Conservation (phyloP, 768 basidiomycete species). For the Podaxis sp. region DNA sequence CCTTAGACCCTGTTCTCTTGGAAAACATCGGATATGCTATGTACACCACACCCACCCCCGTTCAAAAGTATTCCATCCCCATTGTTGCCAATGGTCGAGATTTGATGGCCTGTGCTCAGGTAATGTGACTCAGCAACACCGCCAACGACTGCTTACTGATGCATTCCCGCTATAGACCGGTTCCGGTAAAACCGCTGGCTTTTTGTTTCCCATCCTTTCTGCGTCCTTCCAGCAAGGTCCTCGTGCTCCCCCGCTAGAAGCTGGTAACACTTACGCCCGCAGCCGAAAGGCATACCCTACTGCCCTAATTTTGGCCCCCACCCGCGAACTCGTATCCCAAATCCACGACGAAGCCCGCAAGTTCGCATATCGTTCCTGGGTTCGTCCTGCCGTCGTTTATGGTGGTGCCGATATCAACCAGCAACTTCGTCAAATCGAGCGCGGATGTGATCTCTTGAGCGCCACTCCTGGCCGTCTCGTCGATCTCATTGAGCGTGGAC, state of each 20-base stretch:
- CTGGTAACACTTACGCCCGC: constrained; percentile 54
- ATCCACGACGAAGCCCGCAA: constrained; percentile 99
- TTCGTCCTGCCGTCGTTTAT: constrained; percentile 97
- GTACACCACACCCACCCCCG: constrained; percentile 95
- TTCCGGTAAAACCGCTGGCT: constrained; percentile 98
- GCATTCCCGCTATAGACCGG: constrained; percentile 68
- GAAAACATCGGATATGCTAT: constrained; percentile 93
- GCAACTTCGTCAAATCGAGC: constrained; percentile 92
- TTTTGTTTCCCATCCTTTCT: constrained; percentile 98
- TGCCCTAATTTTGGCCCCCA: constrained; percentile 96
- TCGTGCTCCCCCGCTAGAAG: constrained; percentile 58
- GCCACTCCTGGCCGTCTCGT: constrained; percentile 98
- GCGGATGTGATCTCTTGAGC: constrained; percentile 94
- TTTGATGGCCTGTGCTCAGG: constrained; percentile 95
- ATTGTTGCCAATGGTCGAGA: constrained; percentile 90
- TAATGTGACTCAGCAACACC: constrained; percentile 31
- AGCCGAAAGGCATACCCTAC: constrained; percentile 93
- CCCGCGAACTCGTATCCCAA: constrained; percentile 97
- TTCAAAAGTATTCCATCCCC: constrained; percentile 99
- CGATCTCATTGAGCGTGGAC: constrained; percentile 96
- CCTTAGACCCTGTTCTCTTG: constrained; percentile 88
- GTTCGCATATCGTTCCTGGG: constrained; percentile 99
- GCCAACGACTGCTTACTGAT: constrained; percentile 19
- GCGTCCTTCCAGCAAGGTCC: constrained; percentile 88
- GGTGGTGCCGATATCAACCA: constrained; percentile 98